Evolutionary conservation across 306 rosid genomes (phyloP), one percentile per base, ranked within the genome.

Genomic region (Quercus variabilis): DNA sequence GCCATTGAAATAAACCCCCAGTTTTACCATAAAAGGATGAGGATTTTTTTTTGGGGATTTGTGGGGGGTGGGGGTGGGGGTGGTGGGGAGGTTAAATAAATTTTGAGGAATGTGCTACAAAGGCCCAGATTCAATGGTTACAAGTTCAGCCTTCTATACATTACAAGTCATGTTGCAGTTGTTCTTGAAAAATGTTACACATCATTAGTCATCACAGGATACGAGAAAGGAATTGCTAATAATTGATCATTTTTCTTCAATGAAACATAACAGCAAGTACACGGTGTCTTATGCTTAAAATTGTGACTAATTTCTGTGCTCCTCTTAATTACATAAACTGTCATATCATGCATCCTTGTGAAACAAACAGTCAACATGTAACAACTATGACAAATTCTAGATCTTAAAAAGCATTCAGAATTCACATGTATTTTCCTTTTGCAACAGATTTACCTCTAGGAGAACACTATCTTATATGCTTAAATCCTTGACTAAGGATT

Each of bases 401-500:
- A 79, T 52, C 70, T 21, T 69, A 41, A 52, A 58, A 72, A 26
- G 69, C 23, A 26, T 54, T 68, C 56, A 83, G 56, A 79, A 71
- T 41, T 74, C 76, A 65, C 67, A 49, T 14, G 64, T 18, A 67
- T 35, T 67, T 33, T 19, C 52, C 17, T 19, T 73, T 60, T 35
- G 54, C 62, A 58, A 59, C 38, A 73, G 64, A 51, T 26, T 64
- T 26, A 35, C 52, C 73, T 28, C 55, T 6, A 11, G 55, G 71
- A 52, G 76, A 74, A 62, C 55, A 79, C 69, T 18, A 80, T 51
- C 79, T 67, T 75, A 68, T 74, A 76, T 59, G 18, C 82, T 79
- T 25, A 25, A 51, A 43, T 65, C 33, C 62, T 75, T 71, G 41
- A 35, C 76, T 10, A 57, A 57, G 79, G 77, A 76, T 49, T 64